Evolutionary conservation across 768 basidiomycete species (phyloP), one percentile per base, ranked within the genome.

Genomic region (Mycena venus): DNA sequence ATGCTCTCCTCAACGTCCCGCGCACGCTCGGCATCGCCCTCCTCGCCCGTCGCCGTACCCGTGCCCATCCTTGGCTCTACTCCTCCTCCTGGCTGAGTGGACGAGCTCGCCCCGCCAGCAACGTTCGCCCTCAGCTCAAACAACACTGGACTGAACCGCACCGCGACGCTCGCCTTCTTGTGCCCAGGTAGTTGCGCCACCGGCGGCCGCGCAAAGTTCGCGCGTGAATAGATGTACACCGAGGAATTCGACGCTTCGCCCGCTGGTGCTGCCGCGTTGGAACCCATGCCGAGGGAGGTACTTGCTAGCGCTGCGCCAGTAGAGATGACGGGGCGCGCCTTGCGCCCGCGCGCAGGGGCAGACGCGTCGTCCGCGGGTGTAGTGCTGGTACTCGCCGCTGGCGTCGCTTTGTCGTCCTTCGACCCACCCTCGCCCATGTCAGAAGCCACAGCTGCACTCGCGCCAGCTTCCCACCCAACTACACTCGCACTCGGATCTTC

Each of bases 171-270:
- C 0, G 98, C 94, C 78, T 98, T 98, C 84, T 96, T 96, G 86
- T 99, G 96, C 2, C 98, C 98, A 3, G 98, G 97, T 6, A 99
- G 86, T 80, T 97, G 97, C 17, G 97, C 98, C 70, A 99, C 91
- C 0, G 98, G 98, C 1, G 96, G 94, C 51, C 95, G 88, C 0
- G 96, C 92, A 82, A 99, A 95, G 84, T 98, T 99, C 49, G 96
- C 96, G 36, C 98, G 91, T 10, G 97, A 95, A 84, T 99, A 99
- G 78, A 99, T 95, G 86, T 95, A 99, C 32, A 99, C 98, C 3
- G 88, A 89, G 5, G 90, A 90, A 14, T 82, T 81, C 8, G 86
- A 81, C n/a, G 60, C 25, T 11, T 67, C 53, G 31, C 25, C 40
- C 15, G 29, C 68, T 23, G 42, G 21, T 14, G 42, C 27, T 21